These are phyloP conservation scores for Pisolithus albus DNA, from an alignment of 768 basidiomycete species.

Conservation along the genomic window DNA sequence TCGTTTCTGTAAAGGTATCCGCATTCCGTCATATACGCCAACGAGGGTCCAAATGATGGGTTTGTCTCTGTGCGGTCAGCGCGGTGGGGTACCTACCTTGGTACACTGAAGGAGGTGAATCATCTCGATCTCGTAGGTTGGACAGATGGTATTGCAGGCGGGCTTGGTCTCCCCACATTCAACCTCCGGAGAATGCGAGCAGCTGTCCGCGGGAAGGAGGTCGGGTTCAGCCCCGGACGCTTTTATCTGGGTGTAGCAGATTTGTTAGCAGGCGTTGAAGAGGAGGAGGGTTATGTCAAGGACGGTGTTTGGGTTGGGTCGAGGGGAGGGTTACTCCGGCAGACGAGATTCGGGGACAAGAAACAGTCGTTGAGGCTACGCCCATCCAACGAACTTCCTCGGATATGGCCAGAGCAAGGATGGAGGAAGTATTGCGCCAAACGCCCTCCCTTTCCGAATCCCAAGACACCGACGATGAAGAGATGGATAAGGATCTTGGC, in stretches of 20 bases:
- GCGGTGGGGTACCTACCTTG: slow-evolving; percentile 92
- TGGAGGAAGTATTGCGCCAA: slow-evolving; percentile 21
- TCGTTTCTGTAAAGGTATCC: slow-evolving; percentile 39
- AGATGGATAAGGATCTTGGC: background rate
- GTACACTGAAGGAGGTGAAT: slow-evolving; percentile 85
- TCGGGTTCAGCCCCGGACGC: slow-evolving; percentile 85
- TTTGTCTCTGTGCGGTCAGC: slow-evolving; percentile 84
- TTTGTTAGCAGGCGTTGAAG: slow-evolving; percentile 70
- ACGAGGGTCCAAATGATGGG: slow-evolving; percentile 93
- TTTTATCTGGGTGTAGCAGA: slow-evolving; percentile 86
- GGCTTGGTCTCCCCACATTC: slow-evolving; percentile 18
- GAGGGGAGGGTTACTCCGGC: slow-evolving; percentile 9
- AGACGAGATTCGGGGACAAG: background rate
- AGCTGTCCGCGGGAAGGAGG: slow-evolving; percentile 80
- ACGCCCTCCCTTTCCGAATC: slow-evolving; percentile 4
- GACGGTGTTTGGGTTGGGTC: slow-evolving; percentile 18
- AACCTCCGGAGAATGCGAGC: slow-evolving; percentile 72
- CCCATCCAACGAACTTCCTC: slow-evolving; percentile 11
- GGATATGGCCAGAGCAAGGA: slow-evolving; percentile 20
- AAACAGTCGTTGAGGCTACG: background rate
- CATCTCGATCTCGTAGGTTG: slow-evolving; percentile 92
- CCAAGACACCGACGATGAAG: background rate
- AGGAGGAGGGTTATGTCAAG: slow-evolving; percentile 38
- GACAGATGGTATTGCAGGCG: slow-evolving; percentile 42
- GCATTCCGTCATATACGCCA: slow-evolving; percentile 72